A percentile compares a stretch with the other conserved stretches of the same genome.
Evolutionary conservation across 2,329 filamentous ascomycete species (phyloP).

Genomic region (Aspergillus candidus): DNA sequence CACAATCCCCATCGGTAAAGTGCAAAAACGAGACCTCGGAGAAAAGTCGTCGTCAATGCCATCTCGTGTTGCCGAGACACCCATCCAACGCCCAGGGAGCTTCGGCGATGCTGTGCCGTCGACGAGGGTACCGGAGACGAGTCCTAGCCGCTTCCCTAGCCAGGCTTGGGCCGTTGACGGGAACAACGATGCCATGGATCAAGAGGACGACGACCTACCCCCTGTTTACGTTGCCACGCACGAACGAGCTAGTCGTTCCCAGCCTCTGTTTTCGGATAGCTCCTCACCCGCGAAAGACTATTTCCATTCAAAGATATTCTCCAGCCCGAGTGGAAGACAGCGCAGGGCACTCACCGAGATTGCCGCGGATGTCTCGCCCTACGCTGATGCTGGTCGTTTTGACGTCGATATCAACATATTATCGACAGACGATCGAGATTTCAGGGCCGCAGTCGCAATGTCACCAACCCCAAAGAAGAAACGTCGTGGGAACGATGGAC

Average conservation of each 20-base stretch:
- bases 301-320: slow-evolving; percentile 26
- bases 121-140: slow-evolving; percentile 37
- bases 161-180: slow-evolving; percentile 18
- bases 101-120: slow-evolving; percentile 23
- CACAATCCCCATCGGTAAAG: slow-evolving; percentile 5
- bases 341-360: slow-evolving; percentile 38
- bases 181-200: slow-evolving; percentile 21
- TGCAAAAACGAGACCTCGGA: slow-evolving; percentile 8
- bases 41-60: slow-evolving; percentile 34
- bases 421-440: slow-evolving; percentile 36
- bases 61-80: slow-evolving; percentile 37
- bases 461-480: slow-evolving; percentile 33
- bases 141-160: slow-evolving; percentile 23
- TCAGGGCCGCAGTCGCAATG: slow-evolving; percentile 28
- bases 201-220: slow-evolving; percentile 36
- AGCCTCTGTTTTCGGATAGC: slow-evolving; percentile 15
- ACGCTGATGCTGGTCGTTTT: slow-evolving; percentile 24
- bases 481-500: slow-evolving; percentile 30
- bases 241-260: slow-evolving; percentile 15
- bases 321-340: slow-evolving; percentile 34
- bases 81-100: slow-evolving; percentile 21
- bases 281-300: slow-evolving; percentile 23
- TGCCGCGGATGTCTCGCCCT: slow-evolving; percentile 37
- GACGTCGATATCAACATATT: slow-evolving; percentile 35
- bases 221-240: slow-evolving; percentile 21